Evolutionary conservation across 805 yeast species (phyloP).

Genomic region (Zygosaccharomyces gambellarensis): DNA sequence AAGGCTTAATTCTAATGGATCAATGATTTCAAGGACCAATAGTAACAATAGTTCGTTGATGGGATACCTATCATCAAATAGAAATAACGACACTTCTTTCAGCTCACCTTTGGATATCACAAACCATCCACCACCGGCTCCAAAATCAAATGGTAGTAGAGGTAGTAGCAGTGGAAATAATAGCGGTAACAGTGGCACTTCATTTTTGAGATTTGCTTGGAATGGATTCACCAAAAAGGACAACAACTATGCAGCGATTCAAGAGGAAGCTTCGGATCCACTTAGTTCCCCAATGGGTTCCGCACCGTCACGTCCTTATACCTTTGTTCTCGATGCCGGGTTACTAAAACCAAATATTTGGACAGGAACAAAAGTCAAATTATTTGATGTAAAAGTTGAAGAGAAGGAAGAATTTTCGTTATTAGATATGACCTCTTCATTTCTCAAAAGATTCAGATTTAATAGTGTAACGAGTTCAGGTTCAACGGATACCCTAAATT

Average conservation of each 20-base stretch:
- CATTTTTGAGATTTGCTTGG: slow-evolving; percentile 42
- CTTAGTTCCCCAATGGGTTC: slow-evolving; percentile 1
- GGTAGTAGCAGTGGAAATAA: slow-evolving; percentile 1
- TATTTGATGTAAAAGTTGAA: slow-evolving; percentile 45
- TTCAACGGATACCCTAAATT: slow-evolving; percentile 11
- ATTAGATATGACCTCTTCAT: slow-evolving; percentile 37
- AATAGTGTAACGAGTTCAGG: slow-evolving; percentile 26
- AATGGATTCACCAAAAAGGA: slow-evolving; percentile 26
- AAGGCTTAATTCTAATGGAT: slow-evolving; percentile 29
- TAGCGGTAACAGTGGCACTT: slow-evolving; percentile 20
- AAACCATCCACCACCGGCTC: slow-evolving; percentile 4
- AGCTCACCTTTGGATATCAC: slow-evolving; percentile 14
- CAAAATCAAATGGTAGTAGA: slow-evolving; percentile 5
- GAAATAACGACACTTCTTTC: slow-evolving; percentile 8
- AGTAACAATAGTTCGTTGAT: slow-evolving; percentile 26
- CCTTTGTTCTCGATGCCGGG: slow-evolving; percentile 29
- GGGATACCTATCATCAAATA: slow-evolving; percentile 15
- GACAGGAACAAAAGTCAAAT: slow-evolving; percentile 45
- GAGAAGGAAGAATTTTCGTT: slow-evolving; percentile 40
- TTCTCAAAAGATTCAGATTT: slow-evolving; percentile 37
- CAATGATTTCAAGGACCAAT: slow-evolving; percentile 27
- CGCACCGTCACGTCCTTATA: slow-evolving; percentile 9
- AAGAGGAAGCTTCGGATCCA: slow-evolving; percentile 15
- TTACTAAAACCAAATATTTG: slow-evolving; percentile 44
- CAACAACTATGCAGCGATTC: slow-evolving; percentile 13